Base-by-base conservation (phyloP, 768 basidiomycete species). In the Kwoniella shandongensis region DNA sequence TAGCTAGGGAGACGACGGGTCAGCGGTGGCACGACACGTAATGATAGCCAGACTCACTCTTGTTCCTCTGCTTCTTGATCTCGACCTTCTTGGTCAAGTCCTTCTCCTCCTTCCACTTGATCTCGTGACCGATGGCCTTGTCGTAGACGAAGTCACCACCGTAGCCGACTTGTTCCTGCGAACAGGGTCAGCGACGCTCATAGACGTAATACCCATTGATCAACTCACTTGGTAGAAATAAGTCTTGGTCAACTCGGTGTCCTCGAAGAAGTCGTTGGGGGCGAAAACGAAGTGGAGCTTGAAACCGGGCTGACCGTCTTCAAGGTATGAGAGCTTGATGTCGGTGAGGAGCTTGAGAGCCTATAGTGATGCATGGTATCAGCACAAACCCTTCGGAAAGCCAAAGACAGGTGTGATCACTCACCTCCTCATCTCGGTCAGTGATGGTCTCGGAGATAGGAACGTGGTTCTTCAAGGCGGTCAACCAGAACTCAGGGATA, bases 51-150 rank as follows among this genome's bases (percentile, higher is more conserved):
- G 23, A 79, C 84, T 54, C 70, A 96, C 93, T 92, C 83, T 97
- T 99, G 81, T 99, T 99, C 71, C 94, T 82, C 80, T 98, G 94
- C 82, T 96, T 97, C 83, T 94, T 96, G 77, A 97, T 93, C 81
- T 98, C 94, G 69, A 90, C 88, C 79, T 89, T 89, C 80, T 91
- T 91, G 49, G 94, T 99, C 56, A 99, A 82, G 79, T 99, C 91
- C 80, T 96, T 93, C 68, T 94, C 93, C 77, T 90, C 92, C 80
- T 94, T 94, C 94, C 94, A 99, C 77, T 86, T 85, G 80, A 99
- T 92, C 71, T 86, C 83, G 42, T 87, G 88, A 20, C 94, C 94
- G 71, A 89, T 85, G 44, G 94, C 91, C 60, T 85, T 87, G 81
- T 96, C 91, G 78, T 94, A 99, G 46, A 94, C 85, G 72, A 94